These are phyloP conservation scores for Phoenix dactylifera DNA, from an alignment of 176 grass and related monocot genomes.

Conservation along the genomic window DNA sequence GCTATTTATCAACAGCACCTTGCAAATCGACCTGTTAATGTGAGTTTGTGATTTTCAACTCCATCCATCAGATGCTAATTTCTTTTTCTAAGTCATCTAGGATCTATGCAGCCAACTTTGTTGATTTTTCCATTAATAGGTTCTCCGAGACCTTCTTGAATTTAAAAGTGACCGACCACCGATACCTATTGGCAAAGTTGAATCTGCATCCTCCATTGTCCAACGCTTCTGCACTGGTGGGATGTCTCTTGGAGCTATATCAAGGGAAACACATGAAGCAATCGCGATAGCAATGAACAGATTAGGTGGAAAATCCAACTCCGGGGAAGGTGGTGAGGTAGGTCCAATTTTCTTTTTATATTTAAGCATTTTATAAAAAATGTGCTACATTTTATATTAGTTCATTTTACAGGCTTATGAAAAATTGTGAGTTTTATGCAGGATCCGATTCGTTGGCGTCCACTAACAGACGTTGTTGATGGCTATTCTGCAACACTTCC, in stretches of 20 bases:
- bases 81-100: not conserved
- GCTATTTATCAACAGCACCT: conserved; percentile 96
- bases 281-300: conserved; percentile 99
- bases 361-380: conserved; percentile 7
- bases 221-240: conserved; percentile 98
- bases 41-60: conserved; percentile 42
- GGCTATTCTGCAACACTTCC: conserved; percentile 99
- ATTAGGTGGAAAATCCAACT: conserved; percentile 96
- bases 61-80: not conserved
- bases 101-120: not conserved
- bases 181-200: conserved; percentile 96
- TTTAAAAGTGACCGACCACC: conserved; percentile 58
- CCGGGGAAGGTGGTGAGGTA: conserved; percentile 99
- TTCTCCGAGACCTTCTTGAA: conserved; percentile 98
- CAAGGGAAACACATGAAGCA: conserved; percentile 98
- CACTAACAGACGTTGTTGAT: conserved; percentile 90
- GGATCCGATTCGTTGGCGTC: conserved; percentile 98
- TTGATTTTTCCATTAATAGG: conserved; percentile 31
- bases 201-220: conserved; percentile 84
- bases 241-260: conserved; percentile 99
- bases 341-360: conserved; percentile 25
- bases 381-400: no score
- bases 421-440: conserved; percentile 22
- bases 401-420: no score
- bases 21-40: conserved; percentile 96